Evolutionary conservation across 148 eudicot genomes (phyloP).

Genomic region (Rheum nobile): DNA sequence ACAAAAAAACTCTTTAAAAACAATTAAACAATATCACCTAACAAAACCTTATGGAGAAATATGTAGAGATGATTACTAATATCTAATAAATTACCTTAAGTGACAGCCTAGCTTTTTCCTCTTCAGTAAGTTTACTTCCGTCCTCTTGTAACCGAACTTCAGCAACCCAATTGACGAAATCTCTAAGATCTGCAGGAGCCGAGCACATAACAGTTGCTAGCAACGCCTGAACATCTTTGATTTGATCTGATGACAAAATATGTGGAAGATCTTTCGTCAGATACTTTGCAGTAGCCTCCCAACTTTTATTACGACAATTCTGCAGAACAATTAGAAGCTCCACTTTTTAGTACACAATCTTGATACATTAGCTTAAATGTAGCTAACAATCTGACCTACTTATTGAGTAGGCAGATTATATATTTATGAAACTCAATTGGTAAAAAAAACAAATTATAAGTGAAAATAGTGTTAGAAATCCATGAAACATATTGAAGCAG

Average conservation of each 20-base stretch:
- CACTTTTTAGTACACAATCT: background rate
- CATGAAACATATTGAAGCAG: background rate
- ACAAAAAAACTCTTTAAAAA: too few species aligned
- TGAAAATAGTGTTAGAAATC: background rate
- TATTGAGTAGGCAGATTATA: too few species aligned
- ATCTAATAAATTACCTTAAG: conserved; percentile 49
- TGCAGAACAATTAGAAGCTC: conserved; percentile 14
- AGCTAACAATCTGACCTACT: background rate
- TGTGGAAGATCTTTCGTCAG: conserved; percentile 68
- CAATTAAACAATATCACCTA: too few species aligned
- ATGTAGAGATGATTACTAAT: conserved; percentile 8
- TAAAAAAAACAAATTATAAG: background rate
- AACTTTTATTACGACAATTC: conserved; percentile 91
- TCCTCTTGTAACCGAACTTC: conserved; percentile 79
- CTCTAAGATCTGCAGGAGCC: conserved; percentile 70
- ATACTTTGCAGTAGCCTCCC: conserved; percentile 60
- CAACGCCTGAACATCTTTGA: conserved; percentile 42
- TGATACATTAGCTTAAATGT: background rate
- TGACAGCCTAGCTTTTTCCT: conserved; percentile 63
- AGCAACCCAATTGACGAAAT: conserved; percentile 87
- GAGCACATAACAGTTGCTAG: conserved; percentile 48
- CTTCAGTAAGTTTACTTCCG: conserved; percentile 49
- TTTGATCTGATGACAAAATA: conserved; percentile 35
- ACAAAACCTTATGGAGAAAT: background rate
- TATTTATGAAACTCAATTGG: too few species aligned